Conservation (phyloP, 805 yeast genomes). For the Yamadazyma insecticola region DNA sequence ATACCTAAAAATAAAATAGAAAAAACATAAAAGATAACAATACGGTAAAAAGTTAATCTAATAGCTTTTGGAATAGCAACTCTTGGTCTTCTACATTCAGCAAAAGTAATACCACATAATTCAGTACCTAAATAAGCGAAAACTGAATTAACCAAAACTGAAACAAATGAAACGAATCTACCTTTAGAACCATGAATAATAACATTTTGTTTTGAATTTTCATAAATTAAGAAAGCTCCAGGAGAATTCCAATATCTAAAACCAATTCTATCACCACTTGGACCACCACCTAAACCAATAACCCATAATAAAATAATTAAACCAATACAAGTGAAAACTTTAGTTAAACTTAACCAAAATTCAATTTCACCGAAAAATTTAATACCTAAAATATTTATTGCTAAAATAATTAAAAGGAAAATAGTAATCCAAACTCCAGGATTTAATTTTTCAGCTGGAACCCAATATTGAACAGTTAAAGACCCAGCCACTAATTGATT, state of each 20-base stretch:
- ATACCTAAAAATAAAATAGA: conserved; percentile 62
- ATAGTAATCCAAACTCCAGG: conserved; percentile 59
- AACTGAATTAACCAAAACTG: conserved; percentile 62
- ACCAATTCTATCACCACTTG: conserved; percentile 67
- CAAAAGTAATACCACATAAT: conserved; percentile 66
- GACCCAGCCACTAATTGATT: conserved; percentile 63
- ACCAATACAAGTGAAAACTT: conserved; percentile 63
- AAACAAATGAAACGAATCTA: conserved; percentile 55
- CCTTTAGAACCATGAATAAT: conserved; percentile 43
- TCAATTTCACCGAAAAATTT: conserved; percentile 53
- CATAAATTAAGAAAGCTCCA: conserved; percentile 53
- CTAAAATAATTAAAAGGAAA: conserved; percentile 36
- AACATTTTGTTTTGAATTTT: conserved; percentile 35
- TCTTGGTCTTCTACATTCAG: conserved; percentile 66
- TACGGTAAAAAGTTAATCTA: conserved; percentile 65
- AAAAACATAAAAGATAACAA: conserved; percentile 56
- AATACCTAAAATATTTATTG: conserved; percentile 46
- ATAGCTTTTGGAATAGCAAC: conserved; percentile 68
- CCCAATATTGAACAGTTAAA: conserved; percentile 52
- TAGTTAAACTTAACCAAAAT: conserved; percentile 60
- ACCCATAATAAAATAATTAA: conserved; percentile 58
- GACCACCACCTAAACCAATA: conserved; percentile 76
- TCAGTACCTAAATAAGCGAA: conserved; percentile 73
- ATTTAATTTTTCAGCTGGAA: conserved; percentile 39
- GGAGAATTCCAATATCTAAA: conserved; percentile 69